Evolutionary conservation across 2,329 filamentous ascomycete species (phyloP).

Genomic region (Hypoxylon sp.): DNA sequence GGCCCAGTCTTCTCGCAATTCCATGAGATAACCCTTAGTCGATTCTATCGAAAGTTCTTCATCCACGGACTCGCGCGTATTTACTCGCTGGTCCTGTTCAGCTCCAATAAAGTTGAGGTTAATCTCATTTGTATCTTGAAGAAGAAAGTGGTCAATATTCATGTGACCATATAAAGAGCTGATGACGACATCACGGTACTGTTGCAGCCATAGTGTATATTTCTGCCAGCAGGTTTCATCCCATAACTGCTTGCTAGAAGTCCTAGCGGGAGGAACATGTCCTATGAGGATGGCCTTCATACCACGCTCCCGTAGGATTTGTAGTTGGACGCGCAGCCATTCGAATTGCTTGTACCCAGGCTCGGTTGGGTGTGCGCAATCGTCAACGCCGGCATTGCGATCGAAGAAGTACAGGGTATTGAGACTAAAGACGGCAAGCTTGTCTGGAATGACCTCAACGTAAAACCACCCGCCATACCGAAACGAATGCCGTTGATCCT

Average conservation of each 20-base stretch:
- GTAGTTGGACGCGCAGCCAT: constrained; percentile 91
- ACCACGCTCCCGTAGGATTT: constrained; percentile 82
- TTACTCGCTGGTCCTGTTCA: constrained; percentile 45
- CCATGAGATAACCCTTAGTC: constrained; percentile 83
- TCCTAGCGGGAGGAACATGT: constrained; percentile 92
- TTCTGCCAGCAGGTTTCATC: constrained; percentile 99
- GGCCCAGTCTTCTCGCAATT: constrained; percentile 83
- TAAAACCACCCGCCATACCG: constrained; percentile 95
- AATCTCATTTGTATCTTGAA: constrained; percentile 87
- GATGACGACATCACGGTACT: constrained; percentile 91
- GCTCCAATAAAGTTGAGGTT: constrained; percentile 65
- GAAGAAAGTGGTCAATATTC: constrained; percentile 97
- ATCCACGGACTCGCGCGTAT: constrained; percentile 57
- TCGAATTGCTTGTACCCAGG: constrained; percentile 96
- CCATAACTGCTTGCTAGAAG: constrained; percentile 87
- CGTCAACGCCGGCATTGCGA: constrained; percentile 92
- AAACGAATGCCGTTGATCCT: constrained; percentile 91
- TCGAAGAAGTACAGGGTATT: constrained; percentile 98
- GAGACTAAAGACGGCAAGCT: constrained; percentile 89
- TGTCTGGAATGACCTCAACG: constrained; percentile 88
- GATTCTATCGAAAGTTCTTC: constrained; percentile 73
- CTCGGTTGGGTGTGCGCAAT: constrained; percentile 82
- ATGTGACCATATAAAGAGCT: constrained; percentile 90
- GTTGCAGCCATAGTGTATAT: constrained; percentile 89
- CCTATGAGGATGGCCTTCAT: constrained; percentile 97